These are phyloP conservation scores for Didymella exigua DNA, from an alignment of 2,329 filamentous ascomycete genomes.

Conservation along the genomic window DNA sequence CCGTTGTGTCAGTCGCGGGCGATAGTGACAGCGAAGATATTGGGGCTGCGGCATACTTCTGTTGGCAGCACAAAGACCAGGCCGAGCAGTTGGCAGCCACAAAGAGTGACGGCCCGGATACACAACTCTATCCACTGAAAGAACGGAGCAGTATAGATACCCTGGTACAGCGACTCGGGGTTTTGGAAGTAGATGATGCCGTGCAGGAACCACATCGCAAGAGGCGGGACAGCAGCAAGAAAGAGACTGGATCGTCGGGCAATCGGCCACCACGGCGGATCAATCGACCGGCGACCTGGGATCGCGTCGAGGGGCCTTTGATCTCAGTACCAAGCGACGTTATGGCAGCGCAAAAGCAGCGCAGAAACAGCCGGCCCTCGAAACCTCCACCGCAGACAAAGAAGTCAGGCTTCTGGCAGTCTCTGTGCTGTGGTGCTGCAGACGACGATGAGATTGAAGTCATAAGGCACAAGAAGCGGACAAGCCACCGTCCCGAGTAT, in stretches of 20 bases:
- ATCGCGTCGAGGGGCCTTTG: constrained; percentile 53
- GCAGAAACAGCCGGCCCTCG: constrained; percentile 25
- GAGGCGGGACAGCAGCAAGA: constrained; percentile 30
- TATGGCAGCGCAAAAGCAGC: constrained; percentile 36
- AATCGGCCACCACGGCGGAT: constrained; percentile 31
- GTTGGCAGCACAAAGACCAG: constrained; percentile 96
- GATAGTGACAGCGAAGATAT: constrained; percentile 60
- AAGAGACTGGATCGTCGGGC: constrained; percentile 23
- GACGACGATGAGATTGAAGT: constrained; percentile 53
- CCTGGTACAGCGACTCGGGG: constrained; percentile 76
- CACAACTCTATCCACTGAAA: constrained; percentile 62
- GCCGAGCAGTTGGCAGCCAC: constrained; percentile 54
- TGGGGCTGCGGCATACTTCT: constrained; percentile 70
- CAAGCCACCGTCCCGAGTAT: constrained; percentile 16
- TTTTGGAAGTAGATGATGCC: constrained; percentile 66
- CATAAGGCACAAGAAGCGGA: constrained; percentile 48
- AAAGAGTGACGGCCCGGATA: constrained; percentile 34
- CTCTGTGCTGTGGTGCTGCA: constrained; percentile 49
- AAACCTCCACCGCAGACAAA: constrained; percentile 25
- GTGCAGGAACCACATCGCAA: constrained; percentile 47
- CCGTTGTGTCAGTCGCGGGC: constrained; percentile 46
- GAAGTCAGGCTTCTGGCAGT: constrained; percentile 50
- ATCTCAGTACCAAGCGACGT: constrained; percentile 51
- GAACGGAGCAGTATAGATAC: constrained; percentile 84
- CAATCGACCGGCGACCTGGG: constrained; percentile 52